These are phyloP conservation scores for Tuber magnatum DNA, from an alignment of 495 filamentous ascomycete species.

Conservation along the genomic window DNA sequence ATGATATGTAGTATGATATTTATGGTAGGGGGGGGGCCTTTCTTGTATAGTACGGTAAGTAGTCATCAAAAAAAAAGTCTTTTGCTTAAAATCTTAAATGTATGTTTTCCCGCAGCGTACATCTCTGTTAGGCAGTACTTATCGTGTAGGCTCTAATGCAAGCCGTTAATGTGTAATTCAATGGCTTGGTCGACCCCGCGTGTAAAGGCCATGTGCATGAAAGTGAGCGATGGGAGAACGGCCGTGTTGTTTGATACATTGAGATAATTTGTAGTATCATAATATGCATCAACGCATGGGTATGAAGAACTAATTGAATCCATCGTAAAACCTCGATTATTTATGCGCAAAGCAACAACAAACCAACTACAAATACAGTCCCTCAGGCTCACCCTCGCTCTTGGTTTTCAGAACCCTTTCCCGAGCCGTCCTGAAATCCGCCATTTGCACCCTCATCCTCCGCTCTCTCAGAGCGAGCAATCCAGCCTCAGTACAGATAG, in stretches of 20 bases:
- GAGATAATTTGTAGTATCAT: not conserved
- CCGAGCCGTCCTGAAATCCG: conserved; percentile 85
- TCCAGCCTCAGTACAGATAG: conserved; percentile 95
- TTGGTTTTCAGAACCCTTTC: conserved; percentile 98
- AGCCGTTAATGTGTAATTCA: not conserved
- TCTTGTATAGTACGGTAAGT: not conserved
- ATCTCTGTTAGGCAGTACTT: not conserved
- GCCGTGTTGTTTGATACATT: not conserved
- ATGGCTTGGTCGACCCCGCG: not conserved
- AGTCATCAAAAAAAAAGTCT: not conserved
- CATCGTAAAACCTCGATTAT: not conserved
- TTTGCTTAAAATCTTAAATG: not conserved
- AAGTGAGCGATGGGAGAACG: not conserved
- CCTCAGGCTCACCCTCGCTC: conserved; percentile 96
- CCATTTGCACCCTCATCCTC: conserved; percentile 98
- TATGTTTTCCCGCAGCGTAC: not conserved
- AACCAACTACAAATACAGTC: conserved; percentile 81
- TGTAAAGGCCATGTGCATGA: not conserved
- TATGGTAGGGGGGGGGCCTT: not conserved
- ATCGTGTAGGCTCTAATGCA: not conserved
- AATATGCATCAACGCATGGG: not conserved
- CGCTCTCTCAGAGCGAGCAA: conserved; percentile 91
- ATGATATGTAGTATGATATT: not conserved
- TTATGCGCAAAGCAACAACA: not conserved
- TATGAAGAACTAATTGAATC: not conserved